A percentile compares a stretch with the other conserved stretches of the same genome.
phyloP scores from a whole-genome alignment of 768 basidiomycete genomes.

The Phaffia australis region DNA sequence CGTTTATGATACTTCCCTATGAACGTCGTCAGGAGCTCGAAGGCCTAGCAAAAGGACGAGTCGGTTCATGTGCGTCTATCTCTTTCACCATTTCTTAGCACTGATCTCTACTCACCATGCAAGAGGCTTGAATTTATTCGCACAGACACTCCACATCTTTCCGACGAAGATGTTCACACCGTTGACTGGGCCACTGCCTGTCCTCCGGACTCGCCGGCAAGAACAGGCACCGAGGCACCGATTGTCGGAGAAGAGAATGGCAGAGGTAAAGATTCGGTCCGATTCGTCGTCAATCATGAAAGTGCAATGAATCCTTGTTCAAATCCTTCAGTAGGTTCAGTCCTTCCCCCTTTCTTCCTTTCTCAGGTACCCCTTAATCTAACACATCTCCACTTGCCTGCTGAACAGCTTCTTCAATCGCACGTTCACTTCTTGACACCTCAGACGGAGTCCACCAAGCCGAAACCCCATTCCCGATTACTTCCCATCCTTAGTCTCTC shows the following conservation, averaged over 20 bases:
- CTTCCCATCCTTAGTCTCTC: constrained; percentile 38
- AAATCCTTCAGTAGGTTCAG: constrained; percentile 34
- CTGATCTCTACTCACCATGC: background rate
- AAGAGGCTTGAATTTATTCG: background rate
- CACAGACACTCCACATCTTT: constrained; percentile 32
- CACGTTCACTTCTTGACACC: constrained; percentile 37
- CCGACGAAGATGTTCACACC: constrained; percentile 34
- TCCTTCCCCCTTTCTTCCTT: background rate
- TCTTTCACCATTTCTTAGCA: background rate
- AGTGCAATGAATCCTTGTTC: constrained; percentile 38
- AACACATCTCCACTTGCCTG: background rate
- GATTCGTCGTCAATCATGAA: constrained; percentile 35
- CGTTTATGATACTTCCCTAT: constrained; percentile 36
- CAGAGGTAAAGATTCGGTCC: constrained; percentile 26
- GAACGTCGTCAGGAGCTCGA: constrained; percentile 34
- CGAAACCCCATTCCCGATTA: constrained; percentile 37
- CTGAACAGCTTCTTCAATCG: constrained; percentile 33
- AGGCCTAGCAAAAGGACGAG: constrained; percentile 29
- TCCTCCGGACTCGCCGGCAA: constrained; percentile 35
- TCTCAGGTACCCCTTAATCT: background rate
- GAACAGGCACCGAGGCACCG: constrained; percentile 13
- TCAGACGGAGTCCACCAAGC: constrained; percentile 34
- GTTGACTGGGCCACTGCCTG: constrained; percentile 36
- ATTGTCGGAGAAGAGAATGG: constrained; percentile 20
- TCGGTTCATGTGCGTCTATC: constrained; percentile 15